A percentile compares a stretch with the other conserved stretches of the same genome.
phyloP scores from a whole-genome alignment of 352 stramenopile genomes.

The Phytophthora idaei region DNA sequence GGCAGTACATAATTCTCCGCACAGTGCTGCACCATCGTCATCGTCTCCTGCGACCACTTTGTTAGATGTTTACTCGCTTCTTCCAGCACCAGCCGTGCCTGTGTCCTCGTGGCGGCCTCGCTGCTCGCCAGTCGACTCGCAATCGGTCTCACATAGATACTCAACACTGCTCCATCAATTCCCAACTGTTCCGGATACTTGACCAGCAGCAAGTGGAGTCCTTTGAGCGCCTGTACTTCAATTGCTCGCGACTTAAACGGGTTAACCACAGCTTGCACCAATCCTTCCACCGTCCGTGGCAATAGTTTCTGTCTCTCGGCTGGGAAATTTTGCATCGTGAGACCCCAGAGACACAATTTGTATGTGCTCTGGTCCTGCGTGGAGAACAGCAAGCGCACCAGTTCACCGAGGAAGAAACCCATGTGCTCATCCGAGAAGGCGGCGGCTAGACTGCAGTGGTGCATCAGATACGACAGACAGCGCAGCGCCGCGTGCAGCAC shows the following conservation, averaged over 20 bases:
- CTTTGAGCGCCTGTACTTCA: conserved; percentile 68
- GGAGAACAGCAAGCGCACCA: conserved; percentile 56
- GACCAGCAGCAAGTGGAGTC: conserved; percentile 55
- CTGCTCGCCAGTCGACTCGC: conserved; percentile 62
- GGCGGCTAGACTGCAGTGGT: conserved; percentile 47
- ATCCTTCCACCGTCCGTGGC: conserved; percentile 55
- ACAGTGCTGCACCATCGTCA: conserved; percentile 43
- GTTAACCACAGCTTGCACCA: conserved; percentile 75
- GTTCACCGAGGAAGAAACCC: conserved; percentile 50
- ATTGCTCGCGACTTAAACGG: conserved; percentile 73
- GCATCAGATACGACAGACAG: conserved; percentile 76
- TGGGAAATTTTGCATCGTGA: conserved; percentile 68
- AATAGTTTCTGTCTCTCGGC: conserved; percentile 51
- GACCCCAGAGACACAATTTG: conserved; percentile 72
- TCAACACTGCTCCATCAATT: conserved; percentile 31
- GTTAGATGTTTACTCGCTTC: conserved; percentile 42
- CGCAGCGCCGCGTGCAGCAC: conserved; percentile 42
- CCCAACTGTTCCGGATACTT: conserved; percentile 55
- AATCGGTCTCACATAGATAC: conserved; percentile 57
- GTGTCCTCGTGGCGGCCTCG: conserved; percentile 51
- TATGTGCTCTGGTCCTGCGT: conserved; percentile 65
- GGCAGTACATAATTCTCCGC: conserved; percentile 58
- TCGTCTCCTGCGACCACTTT: conserved; percentile 42
- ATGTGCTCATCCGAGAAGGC: conserved; percentile 48
- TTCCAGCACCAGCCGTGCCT: conserved; percentile 52